Conservation (phyloP, 192 early-diverging fungal species). For the Lobulomyces angularis region DNA sequence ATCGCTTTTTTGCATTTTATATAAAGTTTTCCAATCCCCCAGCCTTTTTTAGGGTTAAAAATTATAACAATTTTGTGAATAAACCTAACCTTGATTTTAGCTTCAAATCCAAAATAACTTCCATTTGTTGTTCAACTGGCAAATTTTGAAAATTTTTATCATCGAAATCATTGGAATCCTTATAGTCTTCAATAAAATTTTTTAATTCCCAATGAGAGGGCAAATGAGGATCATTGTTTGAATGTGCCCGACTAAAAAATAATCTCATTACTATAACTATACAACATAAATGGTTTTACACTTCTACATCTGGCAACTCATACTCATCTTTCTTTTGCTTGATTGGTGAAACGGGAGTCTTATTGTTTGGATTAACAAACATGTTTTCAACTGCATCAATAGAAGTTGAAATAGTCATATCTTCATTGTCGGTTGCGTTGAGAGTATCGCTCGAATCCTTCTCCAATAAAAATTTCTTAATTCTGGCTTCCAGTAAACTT, state of each 20-base stretch:
- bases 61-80: no score
- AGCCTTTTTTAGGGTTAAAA: no score
- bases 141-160: slow-evolving; percentile 9
- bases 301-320: slow-evolving; percentile 31
- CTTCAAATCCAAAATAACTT: slow-evolving; percentile 83
- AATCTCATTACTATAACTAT: no score
- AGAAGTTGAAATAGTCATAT: no score
- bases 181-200: slow-evolving; percentile 28
- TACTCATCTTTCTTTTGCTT: slow-evolving; percentile 36
- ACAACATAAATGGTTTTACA: no score
- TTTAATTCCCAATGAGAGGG: slow-evolving; percentile 42
- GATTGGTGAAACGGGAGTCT: no score
- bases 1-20: slow-evolving; percentile 58
- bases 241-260: slow-evolving; percentile 10
- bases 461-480: no score
- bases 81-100: slow-evolving; percentile 61
- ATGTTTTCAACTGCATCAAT: no score
- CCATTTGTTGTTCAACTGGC: slow-evolving; percentile 77
- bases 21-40: slow-evolving; percentile 57
- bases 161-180: slow-evolving; percentile 11
- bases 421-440: slow-evolving; percentile 1
- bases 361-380: no score
- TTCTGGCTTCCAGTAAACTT: slow-evolving; percentile 69
- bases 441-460: background rate
- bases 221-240: slow-evolving; percentile 33